Percentiles rank a stretch among this genome's conserved stretches.
Conservation (phyloP, 108 stramenopile genomes). For the Mayamaea pseudoterrestris region DNA sequence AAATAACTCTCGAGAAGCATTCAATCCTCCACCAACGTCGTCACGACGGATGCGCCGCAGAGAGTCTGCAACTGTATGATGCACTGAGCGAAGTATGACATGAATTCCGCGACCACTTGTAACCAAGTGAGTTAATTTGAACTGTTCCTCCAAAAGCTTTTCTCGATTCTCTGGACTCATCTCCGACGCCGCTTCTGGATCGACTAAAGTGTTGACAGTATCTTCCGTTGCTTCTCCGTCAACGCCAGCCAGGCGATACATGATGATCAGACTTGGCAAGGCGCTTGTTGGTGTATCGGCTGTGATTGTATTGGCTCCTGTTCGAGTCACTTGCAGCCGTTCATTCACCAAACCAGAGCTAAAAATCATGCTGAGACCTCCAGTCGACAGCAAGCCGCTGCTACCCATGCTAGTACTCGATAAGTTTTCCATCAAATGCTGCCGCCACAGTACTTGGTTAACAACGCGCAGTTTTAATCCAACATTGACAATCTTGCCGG, state of each 20-base stretch:
- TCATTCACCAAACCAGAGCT: conserved; percentile 13
- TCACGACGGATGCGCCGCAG: conserved; percentile 58
- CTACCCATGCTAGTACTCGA: conserved; percentile 22
- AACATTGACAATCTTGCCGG: conserved; percentile 72
- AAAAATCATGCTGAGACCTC: conserved; percentile 62
- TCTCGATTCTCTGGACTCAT: conserved; percentile 29
- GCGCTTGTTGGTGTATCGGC: conserved; percentile 29
- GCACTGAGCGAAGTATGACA: conserved; percentile 46
- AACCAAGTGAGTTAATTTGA: conserved; percentile 47
- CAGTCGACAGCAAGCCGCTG: conserved; percentile 38
- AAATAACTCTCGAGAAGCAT: conserved; percentile 31
- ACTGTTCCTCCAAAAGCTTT: conserved; percentile 58
- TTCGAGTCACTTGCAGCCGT: not conserved
- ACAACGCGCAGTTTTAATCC: conserved; percentile 63
- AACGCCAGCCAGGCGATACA: conserved; percentile 67
- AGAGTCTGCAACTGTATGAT: conserved; percentile 33
- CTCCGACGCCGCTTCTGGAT: conserved; percentile 54
- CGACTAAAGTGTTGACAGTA: conserved; percentile 47
- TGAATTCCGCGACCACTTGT: conserved; percentile 37
- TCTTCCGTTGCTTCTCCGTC: conserved; percentile 88
- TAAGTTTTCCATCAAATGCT: conserved; percentile 33
- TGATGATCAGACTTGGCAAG: conserved; percentile 63
- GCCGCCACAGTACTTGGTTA: conserved; percentile 64
- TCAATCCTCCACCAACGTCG: conserved; percentile 28
- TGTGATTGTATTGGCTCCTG: conserved; percentile 11